A percentile compares a stretch with the other conserved stretches of the same genome.
Evolutionary conservation across 805 yeast species (phyloP).

Genomic region (Danielia reshetovae): DNA sequence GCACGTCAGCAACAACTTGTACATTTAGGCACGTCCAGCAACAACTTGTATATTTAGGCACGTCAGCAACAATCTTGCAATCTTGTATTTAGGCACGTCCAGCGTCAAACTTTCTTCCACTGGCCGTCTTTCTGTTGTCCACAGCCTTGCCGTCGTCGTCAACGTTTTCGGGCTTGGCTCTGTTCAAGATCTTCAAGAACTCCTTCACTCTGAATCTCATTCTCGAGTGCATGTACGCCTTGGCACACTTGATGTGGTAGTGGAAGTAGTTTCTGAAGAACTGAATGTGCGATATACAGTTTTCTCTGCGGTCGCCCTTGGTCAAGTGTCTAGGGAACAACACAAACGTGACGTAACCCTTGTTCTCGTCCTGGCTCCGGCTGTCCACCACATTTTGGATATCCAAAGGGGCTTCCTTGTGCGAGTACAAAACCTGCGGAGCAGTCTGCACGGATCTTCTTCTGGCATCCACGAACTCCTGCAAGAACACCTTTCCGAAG

Average conservation of each 20-base stretch:
- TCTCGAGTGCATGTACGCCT: slow-evolving; percentile 97
- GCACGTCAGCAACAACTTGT: too few relatives aligned
- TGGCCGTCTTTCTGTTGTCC: slow-evolving; percentile 61
- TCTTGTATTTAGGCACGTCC: too few relatives aligned
- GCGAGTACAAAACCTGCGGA: slow-evolving; percentile 93
- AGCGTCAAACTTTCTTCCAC: slow-evolving; percentile 61
- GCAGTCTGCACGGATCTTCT: slow-evolving; percentile 95
- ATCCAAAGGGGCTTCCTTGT: slow-evolving; percentile 90
- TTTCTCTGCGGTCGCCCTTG: slow-evolving; percentile 66
- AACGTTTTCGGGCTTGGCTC: slow-evolving; percentile 92
- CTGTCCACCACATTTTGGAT: slow-evolving; percentile 38
- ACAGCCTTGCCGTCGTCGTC: slow-evolving; percentile 56
- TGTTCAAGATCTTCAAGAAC: slow-evolving; percentile 88
- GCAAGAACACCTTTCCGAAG: slow-evolving; percentile 83
- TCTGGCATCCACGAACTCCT: slow-evolving; percentile 95
- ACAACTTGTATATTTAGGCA: too few relatives aligned
- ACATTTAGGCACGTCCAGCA: slow-evolving; percentile 12
- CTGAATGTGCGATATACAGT: slow-evolving; percentile 86
- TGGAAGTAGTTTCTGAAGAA: slow-evolving; percentile 96
- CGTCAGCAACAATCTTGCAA: not conserved
- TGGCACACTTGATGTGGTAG: slow-evolving; percentile 96
- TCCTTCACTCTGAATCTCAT: slow-evolving; percentile 95
- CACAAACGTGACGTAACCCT: slow-evolving; percentile 61
- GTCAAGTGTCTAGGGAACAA: slow-evolving; percentile 77
- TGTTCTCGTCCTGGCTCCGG: slow-evolving; percentile 41